Evolutionary conservation across 2,329 filamentous ascomycete genomes (phyloP), one percentile per base, ranked within the genome.

Genomic region (Alternaria triticimaculans): DNA sequence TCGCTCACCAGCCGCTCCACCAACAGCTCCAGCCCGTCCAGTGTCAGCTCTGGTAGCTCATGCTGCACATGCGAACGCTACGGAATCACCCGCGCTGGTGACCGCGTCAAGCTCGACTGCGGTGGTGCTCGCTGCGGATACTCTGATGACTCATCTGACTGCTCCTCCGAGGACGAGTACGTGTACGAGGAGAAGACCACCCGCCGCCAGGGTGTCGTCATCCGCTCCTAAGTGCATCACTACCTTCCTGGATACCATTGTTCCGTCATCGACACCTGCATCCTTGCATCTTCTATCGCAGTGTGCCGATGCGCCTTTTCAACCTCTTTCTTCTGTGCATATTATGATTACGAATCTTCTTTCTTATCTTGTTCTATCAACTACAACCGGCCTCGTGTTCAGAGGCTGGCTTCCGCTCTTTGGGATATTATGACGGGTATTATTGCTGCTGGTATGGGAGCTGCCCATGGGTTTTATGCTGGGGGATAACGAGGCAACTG

Each of bases 81-180:
- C 85, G 95, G 94, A 74, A 97, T 98, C 85, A 97, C 94, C 69
- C 92, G 94, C 83, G 90, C 91, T 81, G 94, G 94, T 78, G 92
- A 96, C 82, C 90, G 94, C 76, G 92, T 98, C 87, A 96, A 95
- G 88, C 89, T 97, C 81, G 94, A 97, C 88, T 98, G 95, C 78
- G 94, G 94, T 73, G 95, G 95, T 72, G 86, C 89, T 66, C 90
- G 93, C 80, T 97, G 95, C 83, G 92, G 93, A 76, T 96, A 92
- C 83, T 88, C 87, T 69, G 90, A 92, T 75, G 89, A 91, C 65
- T 87, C 86, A 67, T 87, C 84, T 57, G 87, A 88, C 60, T 93
- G 90, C 85, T 93, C 89, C 71, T 91, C 87, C 73, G 90, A 90
- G 72, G 89, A 90, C 67, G 88, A 89, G 74, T 72, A 73, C 68